phyloP scores from a whole-genome alignment of 2,329 filamentous ascomycete genomes.

The Fusarium verticillioides region DNA sequence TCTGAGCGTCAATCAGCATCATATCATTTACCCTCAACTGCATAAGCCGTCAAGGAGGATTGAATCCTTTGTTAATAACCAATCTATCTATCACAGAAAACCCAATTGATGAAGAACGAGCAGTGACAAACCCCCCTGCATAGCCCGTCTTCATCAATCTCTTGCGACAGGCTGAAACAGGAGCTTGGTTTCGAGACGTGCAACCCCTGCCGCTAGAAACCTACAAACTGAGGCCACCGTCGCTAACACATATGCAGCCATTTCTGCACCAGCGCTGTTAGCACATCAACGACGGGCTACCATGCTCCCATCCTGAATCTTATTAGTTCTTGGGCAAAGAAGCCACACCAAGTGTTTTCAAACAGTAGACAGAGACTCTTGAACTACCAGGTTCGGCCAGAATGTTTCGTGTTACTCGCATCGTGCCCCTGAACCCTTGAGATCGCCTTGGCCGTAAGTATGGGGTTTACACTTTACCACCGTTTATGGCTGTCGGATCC shows the following conservation, averaged over 20 bases:
- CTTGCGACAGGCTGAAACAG: constrained; percentile 39
- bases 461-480: not conserved
- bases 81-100: constrained; percentile 31
- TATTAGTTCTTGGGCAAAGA: not conserved
- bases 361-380: not conserved
- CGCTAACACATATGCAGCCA: constrained; percentile 25
- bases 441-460: constrained; percentile 18
- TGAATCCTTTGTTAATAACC: constrained; percentile 11
- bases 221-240: constrained; percentile 1
- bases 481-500: constrained; percentile 1
- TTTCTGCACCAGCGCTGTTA: constrained; percentile 24
- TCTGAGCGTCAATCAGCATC: not conserved
- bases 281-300: constrained; percentile 12
- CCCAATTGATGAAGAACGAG: not conserved
- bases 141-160: constrained; percentile 23
- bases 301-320: constrained; percentile 16
- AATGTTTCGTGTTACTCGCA: constrained; percentile 19
- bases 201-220: constrained; percentile 12
- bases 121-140: constrained; percentile 22
- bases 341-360: constrained; percentile 17
- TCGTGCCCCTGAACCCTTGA: constrained; percentile 25
- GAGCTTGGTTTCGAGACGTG: constrained; percentile 26
- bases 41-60: constrained; percentile 13
- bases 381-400: not conserved
- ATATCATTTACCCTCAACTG: not conserved